Percentiles rank a stretch among this genome's conserved stretches.
Evolutionary conservation across 805 yeast genomes (phyloP).

Genomic region (Candida khao-thaluensis): DNA sequence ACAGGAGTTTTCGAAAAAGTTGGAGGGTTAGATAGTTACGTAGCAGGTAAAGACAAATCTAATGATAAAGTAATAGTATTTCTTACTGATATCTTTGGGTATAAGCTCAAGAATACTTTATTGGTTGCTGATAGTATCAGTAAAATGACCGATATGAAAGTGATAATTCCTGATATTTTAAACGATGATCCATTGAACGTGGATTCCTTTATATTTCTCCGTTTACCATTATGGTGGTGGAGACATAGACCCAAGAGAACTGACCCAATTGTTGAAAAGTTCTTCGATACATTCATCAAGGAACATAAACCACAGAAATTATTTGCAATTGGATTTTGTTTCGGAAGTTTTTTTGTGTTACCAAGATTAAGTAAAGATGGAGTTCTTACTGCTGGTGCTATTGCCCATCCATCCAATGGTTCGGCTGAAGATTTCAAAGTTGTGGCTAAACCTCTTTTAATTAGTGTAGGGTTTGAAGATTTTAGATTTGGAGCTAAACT

Average conservation of each 20-base stretch:
- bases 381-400: slow-evolving; percentile 56
- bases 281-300: slow-evolving; percentile 4
- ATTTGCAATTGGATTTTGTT: slow-evolving; percentile 24
- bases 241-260: slow-evolving; percentile 15
- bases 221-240: slow-evolving; percentile 8
- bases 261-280: slow-evolving; percentile 11
- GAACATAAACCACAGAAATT: slow-evolving; percentile 1
- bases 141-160: slow-evolving; percentile 18
- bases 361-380: slow-evolving; percentile 30
- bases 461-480: slow-evolving; percentile 74
- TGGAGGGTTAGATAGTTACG: slow-evolving; percentile 28
- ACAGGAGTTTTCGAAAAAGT: slow-evolving; percentile 21
- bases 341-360: slow-evolving; percentile 27
- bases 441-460: slow-evolving; percentile 57
- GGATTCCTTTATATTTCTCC: too few species aligned
- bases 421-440: slow-evolving; percentile 54
- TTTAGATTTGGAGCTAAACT: slow-evolving; percentile 53
- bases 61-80: slow-evolving; percentile 24
- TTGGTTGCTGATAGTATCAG: slow-evolving; percentile 29
- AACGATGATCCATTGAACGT: slow-evolving; percentile 25
- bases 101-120: slow-evolving; percentile 26
- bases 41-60: slow-evolving; percentile 22
- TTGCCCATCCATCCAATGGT: slow-evolving; percentile 81
- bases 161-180: slow-evolving; percentile 31
- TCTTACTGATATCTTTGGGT: slow-evolving; percentile 28